phyloP scores from a whole-genome alignment of 345 rosid genomes.

The Cardamine chenopodiifolia region DNA sequence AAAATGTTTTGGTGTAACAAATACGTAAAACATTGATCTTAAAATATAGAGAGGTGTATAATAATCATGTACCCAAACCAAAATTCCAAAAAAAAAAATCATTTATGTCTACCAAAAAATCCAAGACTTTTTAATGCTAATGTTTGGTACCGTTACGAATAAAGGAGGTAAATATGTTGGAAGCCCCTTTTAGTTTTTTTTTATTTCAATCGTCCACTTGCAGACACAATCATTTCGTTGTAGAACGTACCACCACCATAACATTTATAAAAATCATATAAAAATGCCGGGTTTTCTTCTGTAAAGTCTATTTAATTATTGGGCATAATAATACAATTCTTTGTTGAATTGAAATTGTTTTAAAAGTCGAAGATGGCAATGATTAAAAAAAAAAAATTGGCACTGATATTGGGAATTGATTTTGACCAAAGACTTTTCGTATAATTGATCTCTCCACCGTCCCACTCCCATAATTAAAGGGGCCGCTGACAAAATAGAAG shows the following conservation, averaged over 20 bases:
- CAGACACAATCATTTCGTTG: conserved; percentile 71
- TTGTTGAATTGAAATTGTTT: conserved; percentile 25
- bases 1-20: neutral
- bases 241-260: conserved; percentile 49
- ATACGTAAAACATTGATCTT: neutral
- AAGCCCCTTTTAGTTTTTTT: conserved; percentile 30
- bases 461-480: conserved; percentile 36
- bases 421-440: conserved; percentile 41
- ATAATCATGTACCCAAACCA: neutral
- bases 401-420: conserved; percentile 38
- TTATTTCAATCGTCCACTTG: conserved; percentile 57
- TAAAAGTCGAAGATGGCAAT: conserved; percentile 37
- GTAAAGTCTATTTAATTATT: conserved; percentile 35
- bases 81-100: conserved; percentile 3
- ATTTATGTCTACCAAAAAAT: conserved; percentile 2
- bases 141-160: conserved; percentile 35
- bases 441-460: conserved; percentile 32
- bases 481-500: conserved; percentile 36
- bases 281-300: conserved; percentile 3
- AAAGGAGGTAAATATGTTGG: conserved; percentile 26
- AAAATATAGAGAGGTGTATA: neutral
- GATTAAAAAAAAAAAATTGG: conserved; percentile 34
- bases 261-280: conserved; percentile 27
- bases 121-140: conserved; percentile 32
- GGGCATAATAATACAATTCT: conserved; percentile 15